Evolutionary conservation across 495 filamentous ascomycete species (phyloP), one percentile per base, ranked within the genome.

Genomic region (Pyrenopolyporus hunteri): DNA sequence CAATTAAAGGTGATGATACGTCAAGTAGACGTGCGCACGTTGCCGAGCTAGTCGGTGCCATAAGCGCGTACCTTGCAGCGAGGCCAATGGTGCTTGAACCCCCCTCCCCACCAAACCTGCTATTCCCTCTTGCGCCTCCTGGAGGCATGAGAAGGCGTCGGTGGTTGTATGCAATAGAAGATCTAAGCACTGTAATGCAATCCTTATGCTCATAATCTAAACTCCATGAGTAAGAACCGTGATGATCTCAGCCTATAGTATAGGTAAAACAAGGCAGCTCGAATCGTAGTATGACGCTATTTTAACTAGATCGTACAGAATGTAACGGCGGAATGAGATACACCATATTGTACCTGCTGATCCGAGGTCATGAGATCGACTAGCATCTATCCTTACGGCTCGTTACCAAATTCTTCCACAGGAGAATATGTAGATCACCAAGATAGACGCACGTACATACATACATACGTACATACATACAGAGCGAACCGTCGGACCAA

Each of bases 31-130:
- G 14, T 19, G 8, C 48, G 31, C 57, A 39, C 48, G 29, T 43
- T 44, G 16, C 32, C 31, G 23, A 13, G 31, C 37, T 44, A 51
- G 31, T 26, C 16, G 6, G 29, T 19, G 26, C 20, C 39, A 47
- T 42, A 29, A 50, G 26, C 19, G 47, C 59, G 59, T 63, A 63
- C 59, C 59, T 63, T 63, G 53, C 59, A 63, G 59, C 40, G 25
- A 33, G 33, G 46, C 22, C 53, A 25, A 39, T 28, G 35, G 26
- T 23, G 29, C 25, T 45, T 50, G 11, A 16, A 55, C 50, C 14
- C 14, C 31, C 40, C n/a, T n/a, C n/a, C n/a, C n/a, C n/a, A n/a
- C n/a, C n/a, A n/a, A 36, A 37, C 31, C 19, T 29, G 33, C 11
- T 48, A 53, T 25, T 4, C 23, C 40, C 20, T 57, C 25, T 40